phyloP scores from a whole-genome alignment of 768 basidiomycete species.

The Pleurotus citrinopileatus region DNA sequence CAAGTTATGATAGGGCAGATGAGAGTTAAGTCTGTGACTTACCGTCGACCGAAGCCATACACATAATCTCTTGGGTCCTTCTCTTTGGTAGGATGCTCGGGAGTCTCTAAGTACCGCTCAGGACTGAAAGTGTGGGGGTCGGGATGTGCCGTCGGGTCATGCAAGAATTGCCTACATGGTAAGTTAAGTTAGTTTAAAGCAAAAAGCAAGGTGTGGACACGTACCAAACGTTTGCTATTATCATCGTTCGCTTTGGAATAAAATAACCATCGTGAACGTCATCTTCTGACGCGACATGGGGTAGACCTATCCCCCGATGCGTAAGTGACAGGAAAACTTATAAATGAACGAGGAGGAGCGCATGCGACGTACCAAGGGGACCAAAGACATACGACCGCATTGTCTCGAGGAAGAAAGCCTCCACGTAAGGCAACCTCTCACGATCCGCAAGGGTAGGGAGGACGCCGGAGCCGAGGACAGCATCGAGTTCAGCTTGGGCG shows the following conservation, averaged over 20 bases:
- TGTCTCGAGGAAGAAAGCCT: slow-evolving; percentile 62
- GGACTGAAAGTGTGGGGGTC: slow-evolving; percentile 11
- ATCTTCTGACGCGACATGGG: slow-evolving; percentile 55
- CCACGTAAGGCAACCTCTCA: slow-evolving; percentile 52
- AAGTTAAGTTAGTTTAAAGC: not conserved
- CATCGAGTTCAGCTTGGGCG: slow-evolving; percentile 63
- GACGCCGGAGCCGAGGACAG: slow-evolving; percentile 54
- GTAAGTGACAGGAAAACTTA: not conserved
- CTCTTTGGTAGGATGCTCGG: slow-evolving; percentile 38
- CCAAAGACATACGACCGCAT: slow-evolving; percentile 47
- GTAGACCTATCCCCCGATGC: slow-evolving; percentile 34
- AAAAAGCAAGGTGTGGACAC: not conserved
- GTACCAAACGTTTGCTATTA: slow-evolving; percentile 9
- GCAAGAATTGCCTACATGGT: slow-evolving; percentile 43
- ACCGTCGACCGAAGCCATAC: slow-evolving; percentile 73
- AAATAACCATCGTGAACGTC: slow-evolving; percentile 19
- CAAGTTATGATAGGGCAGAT: no score
- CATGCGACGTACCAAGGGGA: slow-evolving; percentile 35
- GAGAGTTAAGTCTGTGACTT: no score
- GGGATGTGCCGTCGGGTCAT: slow-evolving; percentile 44
- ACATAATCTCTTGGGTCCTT: slow-evolving; percentile 58
- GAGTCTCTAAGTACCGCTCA: slow-evolving; percentile 3
- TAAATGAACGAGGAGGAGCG: not conserved
- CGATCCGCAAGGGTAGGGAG: slow-evolving; percentile 62
- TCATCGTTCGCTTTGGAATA: slow-evolving; percentile 10